Percentiles rank a stretch among this genome's conserved stretches.
Evolutionary conservation across 257 asterid species (phyloP).

Genomic region (Nicotiana undulata): DNA sequence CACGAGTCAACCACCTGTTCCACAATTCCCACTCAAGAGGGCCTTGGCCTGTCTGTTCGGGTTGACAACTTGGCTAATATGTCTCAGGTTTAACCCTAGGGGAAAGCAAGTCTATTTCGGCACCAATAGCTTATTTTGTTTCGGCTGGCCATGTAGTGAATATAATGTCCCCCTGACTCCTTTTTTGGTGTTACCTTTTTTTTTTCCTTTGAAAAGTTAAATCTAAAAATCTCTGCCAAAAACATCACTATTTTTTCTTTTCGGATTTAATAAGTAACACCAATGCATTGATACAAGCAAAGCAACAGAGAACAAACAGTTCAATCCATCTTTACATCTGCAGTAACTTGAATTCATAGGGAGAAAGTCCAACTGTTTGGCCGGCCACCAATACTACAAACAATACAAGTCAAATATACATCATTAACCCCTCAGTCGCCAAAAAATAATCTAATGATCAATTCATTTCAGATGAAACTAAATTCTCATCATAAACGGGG

Average conservation of each 20-base stretch:
- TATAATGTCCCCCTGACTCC: not conserved
- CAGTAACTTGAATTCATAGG: not conserved
- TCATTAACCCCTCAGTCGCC: not conserved
- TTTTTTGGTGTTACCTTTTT: not conserved
- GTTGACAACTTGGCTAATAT: not conserved
- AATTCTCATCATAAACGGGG: slow-evolving; percentile 12
- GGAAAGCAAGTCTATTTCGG: not conserved
- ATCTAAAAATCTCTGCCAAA: not conserved
- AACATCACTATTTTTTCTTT: not conserved
- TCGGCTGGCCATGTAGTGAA: not conserved
- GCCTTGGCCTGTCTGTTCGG: not conserved
- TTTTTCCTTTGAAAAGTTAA: not conserved
- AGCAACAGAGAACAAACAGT: not conserved
- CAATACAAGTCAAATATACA: not conserved
- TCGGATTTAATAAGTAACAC: not conserved
- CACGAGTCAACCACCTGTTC: not conserved
- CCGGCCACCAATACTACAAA: not conserved
- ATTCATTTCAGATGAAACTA: not conserved
- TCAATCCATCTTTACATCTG: not conserved
- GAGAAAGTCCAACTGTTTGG: not conserved
- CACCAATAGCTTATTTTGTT: not conserved
- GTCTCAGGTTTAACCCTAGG: not conserved
- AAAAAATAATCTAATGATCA: not conserved
- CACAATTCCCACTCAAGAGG: not conserved
- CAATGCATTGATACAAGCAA: not conserved